A percentile compares a stretch with the other conserved stretches of the same genome.
Conservation (phyloP, 371 early-diverging fungal genomes). For the Rhizomucor pusillus region DNA sequence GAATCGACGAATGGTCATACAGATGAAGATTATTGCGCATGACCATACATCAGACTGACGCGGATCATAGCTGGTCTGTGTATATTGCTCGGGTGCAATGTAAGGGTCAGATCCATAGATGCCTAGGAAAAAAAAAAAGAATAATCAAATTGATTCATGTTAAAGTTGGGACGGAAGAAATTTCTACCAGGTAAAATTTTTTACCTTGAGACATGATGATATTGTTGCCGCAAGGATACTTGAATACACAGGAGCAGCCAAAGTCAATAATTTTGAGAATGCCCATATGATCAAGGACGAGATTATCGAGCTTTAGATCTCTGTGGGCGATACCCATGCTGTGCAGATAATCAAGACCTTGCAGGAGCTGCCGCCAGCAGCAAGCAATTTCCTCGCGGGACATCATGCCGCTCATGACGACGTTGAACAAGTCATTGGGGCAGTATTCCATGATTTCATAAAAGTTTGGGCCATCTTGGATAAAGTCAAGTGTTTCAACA, state of each 20-base stretch:
- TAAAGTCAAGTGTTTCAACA: conserved; percentile 83
- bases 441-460: conserved; percentile 85
- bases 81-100: conserved; percentile 89
- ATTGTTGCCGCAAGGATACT: conserved; percentile 62
- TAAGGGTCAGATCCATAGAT: conserved; percentile 77
- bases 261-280: conserved; percentile 92
- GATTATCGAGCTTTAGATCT: conserved; percentile 88
- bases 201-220: conserved; percentile 57
- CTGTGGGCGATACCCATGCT: conserved; percentile 81
- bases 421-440: conserved; percentile 73
- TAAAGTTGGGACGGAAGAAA: not conserved
- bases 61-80: conserved; percentile 58
- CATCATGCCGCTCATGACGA: conserved; percentile 70
- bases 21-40: conserved; percentile 74
- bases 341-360: conserved; percentile 74
- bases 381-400: conserved; percentile 63
- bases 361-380: conserved; percentile 73
- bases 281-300: conserved; percentile 64
- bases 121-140: conserved; percentile 1
- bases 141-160: not conserved
- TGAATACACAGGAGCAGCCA: conserved; percentile 82
- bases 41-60: conserved; percentile 78
- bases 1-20: conserved; percentile 73
- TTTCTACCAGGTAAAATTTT: too few species aligned
- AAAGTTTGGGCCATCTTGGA: conserved; percentile 57